Evolutionary conservation across 148 eudicot species (phyloP), one percentile per base, ranked within the genome.

Genomic region (Diospyros lotus): DNA sequence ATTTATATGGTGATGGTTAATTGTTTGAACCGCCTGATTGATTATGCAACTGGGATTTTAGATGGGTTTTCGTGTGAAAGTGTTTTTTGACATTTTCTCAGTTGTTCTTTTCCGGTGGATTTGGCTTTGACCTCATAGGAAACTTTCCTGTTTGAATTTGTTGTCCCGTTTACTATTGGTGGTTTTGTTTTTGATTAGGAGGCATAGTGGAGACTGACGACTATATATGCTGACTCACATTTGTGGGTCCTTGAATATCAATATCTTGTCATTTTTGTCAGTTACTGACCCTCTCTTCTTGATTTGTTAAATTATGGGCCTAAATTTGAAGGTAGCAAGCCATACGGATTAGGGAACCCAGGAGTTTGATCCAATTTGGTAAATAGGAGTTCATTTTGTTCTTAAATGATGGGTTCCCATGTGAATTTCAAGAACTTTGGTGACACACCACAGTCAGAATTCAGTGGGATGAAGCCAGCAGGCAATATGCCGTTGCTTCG

Each of bases 401-500:
- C 79, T 64, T 67, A 28, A 79, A 73, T 4, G 44, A 86, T 87
- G 90, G 83, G 86, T 6, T 80, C 88, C 17, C 82, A 62, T 55
- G 52, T 82, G 46, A 84, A 84, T 58, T 87, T 82, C 84, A 84
- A 84, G 81, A 80, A 68, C 78, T 76, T 67, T 38, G 82, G 68
- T 15, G 77, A 71, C 42, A 69, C 66, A n/a, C 58, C 82, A 39
- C 84, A 75, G 52, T 69, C 60, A 2, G 84, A 78, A 42, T 66
- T 64, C 51, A 78, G 58, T 71, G 77, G 69, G 4, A 65, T 67
- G 71, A 82, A 71, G 72, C 64, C 67, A 68, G 58, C 40, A 13
- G 83, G 42, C 8, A 77, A 76, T 72, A 46, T 56, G 0, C 82
- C 85, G 1, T 77, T 87, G 81, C 64, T 68, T 42, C 71, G 90